phyloP scores from a whole-genome alignment of 306 rosid genomes.

The Pyrus communis region DNA sequence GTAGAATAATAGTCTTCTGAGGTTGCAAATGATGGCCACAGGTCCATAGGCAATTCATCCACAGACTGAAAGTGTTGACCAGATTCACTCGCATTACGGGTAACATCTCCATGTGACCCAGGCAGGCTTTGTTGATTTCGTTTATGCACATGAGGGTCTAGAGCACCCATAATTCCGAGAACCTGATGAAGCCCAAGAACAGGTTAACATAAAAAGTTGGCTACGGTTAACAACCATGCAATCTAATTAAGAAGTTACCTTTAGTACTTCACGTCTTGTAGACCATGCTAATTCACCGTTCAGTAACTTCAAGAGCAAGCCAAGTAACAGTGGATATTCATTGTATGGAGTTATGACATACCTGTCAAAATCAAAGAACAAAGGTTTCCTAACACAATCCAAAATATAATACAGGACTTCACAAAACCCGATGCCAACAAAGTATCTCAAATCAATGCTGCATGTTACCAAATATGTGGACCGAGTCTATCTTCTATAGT shows the following conservation, averaged over 20 bases:
- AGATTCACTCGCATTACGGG: slow-evolving; percentile 76
- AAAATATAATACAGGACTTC: not conserved
- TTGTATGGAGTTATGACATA: slow-evolving; percentile 95
- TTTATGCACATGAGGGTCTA: slow-evolving; percentile 94
- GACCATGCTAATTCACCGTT: slow-evolving; percentile 98
- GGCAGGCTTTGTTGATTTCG: slow-evolving; percentile 70
- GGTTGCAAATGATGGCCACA: slow-evolving; percentile 95
- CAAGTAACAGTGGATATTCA: slow-evolving; percentile 82
- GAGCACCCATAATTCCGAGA: slow-evolving; percentile 98
- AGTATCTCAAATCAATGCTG: not conserved
- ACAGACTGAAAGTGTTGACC: slow-evolving; percentile 84
- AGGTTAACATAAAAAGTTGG: not conserved
- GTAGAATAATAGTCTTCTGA: slow-evolving; percentile 94
- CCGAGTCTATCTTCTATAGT: not conserved
- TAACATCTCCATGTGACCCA: slow-evolving; percentile 80
- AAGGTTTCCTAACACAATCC: not conserved
- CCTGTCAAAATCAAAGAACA: slow-evolving; percentile 32
- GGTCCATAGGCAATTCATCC: slow-evolving; percentile 79
- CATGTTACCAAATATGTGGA: not conserved
- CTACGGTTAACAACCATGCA: not conserved
- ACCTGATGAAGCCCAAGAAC: slow-evolving; percentile 46
- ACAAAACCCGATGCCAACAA: not conserved
- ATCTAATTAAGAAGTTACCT: slow-evolving; percentile 46
- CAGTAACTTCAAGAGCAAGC: slow-evolving; percentile 79
- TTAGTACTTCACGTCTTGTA: slow-evolving; percentile 91